phyloP scores from a whole-genome alignment of 2,329 filamentous ascomycete genomes.

The Fonsecaea multimorphosa region DNA sequence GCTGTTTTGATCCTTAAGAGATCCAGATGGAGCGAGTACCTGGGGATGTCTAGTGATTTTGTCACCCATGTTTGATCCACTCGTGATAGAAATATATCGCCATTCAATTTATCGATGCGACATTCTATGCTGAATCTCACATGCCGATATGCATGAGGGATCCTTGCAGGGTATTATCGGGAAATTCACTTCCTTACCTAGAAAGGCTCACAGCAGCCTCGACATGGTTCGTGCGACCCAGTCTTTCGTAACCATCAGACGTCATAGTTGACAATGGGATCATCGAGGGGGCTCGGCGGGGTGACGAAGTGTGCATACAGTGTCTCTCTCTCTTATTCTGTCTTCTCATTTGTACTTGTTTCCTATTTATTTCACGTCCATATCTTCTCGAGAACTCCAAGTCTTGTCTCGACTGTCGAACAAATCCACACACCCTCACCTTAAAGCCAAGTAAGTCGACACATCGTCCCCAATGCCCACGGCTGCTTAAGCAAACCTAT shows the following conservation, averaged over 20 bases:
- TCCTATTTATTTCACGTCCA: neutral
- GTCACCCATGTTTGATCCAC: neutral
- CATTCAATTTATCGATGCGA: neutral
- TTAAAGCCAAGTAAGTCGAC: constrained; percentile 7
- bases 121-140: neutral
- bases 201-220: constrained; percentile 22
- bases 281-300: constrained; percentile 11
- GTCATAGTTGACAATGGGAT: constrained; percentile 28
- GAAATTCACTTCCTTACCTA: constrained; percentile 13
- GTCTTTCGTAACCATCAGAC: constrained; percentile 29
- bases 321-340: constrained; percentile 9
- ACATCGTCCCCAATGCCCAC: neutral
- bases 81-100: neutral
- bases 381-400: neutral
- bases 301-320: neutral
- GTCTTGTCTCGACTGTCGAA: neutral
- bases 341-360: neutral
- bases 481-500: neutral
- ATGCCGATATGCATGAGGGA: neutral
- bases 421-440: neutral
- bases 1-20: neutral
- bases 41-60: neutral
- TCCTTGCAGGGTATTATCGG: neutral
- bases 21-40: neutral
- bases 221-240: constrained; percentile 25